Base-by-base conservation (phyloP, 176 grass and related monocot genomes). In the Raddia guianensis region DNA sequence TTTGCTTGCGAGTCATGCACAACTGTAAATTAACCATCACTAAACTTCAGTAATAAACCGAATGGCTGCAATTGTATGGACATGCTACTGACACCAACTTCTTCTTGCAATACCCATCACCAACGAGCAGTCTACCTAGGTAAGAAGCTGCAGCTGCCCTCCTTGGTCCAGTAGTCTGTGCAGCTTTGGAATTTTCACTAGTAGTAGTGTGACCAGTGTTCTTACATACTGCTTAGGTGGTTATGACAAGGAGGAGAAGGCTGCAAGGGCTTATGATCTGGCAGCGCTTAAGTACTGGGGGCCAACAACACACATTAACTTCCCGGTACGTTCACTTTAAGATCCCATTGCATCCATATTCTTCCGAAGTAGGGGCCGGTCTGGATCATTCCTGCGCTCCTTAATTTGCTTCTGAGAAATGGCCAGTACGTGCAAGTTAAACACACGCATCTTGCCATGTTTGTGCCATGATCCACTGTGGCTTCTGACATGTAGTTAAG, bases 281-380 rank as follows among this genome's bases (percentile, higher is more conserved):
- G 94, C 94, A 70, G 94, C 94, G 48, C 89, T 97, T 67, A 97
- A 97, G 76, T 97, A 97, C 74, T 97, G 94, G 94, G 94, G 94
- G 15, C 84, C 91, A 40, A 78, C 84, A 7, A 94, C 89, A n/a
- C 91, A 94, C 78, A 97, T 91, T 18, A 97, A 97, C 88, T 97
- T 94, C 46, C 89, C 89, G 12, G 94, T 97, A 84, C 18, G 87
- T 86, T 74, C 19, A 20, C 64, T 49, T 77, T 45, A 15, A 63
- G 70, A 66, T 63, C 9, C 5, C 70, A 45, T 74, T 56, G 37
- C 70, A 66, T 55, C 44, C 48, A 12, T 47, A 12, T 47, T 21
- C 51, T 66, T 48, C 60, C 12, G 19, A 74, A 80, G 75, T 81
- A 81, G 87, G 78, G 82, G 58, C 47, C 82, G 82, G 58, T 43